Percentiles rank a stretch among this genome's conserved stretches.
These are phyloP conservation scores for Vararia minispora DNA, from an alignment of 768 basidiomycete species.

Conservation along the genomic window DNA sequence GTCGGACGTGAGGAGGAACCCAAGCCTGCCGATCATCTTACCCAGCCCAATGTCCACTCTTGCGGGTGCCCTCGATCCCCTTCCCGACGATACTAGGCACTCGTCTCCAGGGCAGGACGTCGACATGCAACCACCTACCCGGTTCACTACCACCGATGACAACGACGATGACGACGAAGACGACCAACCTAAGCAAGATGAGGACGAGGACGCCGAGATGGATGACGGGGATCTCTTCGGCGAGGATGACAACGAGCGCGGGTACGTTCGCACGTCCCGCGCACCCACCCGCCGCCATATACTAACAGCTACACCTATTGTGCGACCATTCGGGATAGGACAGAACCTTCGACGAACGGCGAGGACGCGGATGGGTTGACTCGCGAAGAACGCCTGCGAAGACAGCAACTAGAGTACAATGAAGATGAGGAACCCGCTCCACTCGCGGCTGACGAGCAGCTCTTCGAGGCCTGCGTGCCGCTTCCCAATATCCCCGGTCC, in stretches of 20 bases:
- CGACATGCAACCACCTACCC: conserved; percentile 9
- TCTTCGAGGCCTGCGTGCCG: conserved; percentile 56
- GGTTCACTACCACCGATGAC: background rate
- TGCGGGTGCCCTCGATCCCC: conserved; percentile 3
- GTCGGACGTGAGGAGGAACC: too few relatives aligned
- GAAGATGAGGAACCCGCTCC: conserved; percentile 64
- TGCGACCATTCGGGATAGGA: conserved; percentile 17
- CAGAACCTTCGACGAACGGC: too few relatives aligned
- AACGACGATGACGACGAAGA: conserved; percentile 7
- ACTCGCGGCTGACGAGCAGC: conserved; percentile 39
- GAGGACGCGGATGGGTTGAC: conserved; percentile 61
- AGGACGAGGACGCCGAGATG: conserved; percentile 44
- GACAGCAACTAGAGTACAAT: conserved; percentile 67
- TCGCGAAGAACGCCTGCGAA: conserved; percentile 39
- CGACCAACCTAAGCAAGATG: conserved; percentile 4
- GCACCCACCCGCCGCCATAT: too few relatives aligned
- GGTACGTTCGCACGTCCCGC: too few relatives aligned
- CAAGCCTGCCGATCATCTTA: too few relatives aligned
- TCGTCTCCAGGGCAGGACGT: background rate
- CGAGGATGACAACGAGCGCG: conserved; percentile 52
- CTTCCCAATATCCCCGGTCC: conserved; percentile 86
- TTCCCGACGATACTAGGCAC: too few relatives aligned
- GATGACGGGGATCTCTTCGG: conserved; percentile 79
- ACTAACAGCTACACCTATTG: too few relatives aligned
- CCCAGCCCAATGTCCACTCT: conserved; percentile 4